phyloP scores from a whole-genome alignment of 2,329 filamentous ascomycete species.

The Polychaeton citri region DNA sequence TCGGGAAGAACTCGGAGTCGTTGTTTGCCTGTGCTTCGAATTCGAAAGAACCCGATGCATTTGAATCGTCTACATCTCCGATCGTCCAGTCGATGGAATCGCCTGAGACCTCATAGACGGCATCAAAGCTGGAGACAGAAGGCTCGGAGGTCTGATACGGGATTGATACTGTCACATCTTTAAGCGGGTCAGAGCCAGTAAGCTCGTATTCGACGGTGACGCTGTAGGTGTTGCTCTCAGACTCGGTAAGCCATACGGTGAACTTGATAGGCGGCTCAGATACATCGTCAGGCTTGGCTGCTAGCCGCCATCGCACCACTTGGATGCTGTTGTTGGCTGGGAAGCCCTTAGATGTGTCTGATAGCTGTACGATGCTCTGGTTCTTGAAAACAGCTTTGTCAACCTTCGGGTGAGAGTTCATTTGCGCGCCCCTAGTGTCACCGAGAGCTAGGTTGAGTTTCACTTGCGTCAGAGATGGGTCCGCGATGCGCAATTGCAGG shows the following conservation, averaged over 20 bases:
- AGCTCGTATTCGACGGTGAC: conserved; percentile 95
- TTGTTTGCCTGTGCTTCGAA: conserved; percentile 82
- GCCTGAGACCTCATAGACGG: conserved; percentile 83
- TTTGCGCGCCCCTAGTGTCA: conserved; percentile 72
- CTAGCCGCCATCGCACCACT: conserved; percentile 83
- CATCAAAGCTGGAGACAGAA: conserved; percentile 82
- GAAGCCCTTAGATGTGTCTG: conserved; percentile 77
- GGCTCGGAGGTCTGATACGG: conserved; percentile 79
- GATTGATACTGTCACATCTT: conserved; percentile 76
- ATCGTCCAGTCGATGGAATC: conserved; percentile 92
- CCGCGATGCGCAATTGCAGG: conserved; percentile 77
- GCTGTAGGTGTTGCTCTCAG: conserved; percentile 64
- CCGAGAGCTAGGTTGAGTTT: conserved; percentile 69
- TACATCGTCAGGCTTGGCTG: conserved; percentile 66
- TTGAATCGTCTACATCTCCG: conserved; percentile 70
- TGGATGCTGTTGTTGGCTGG: conserved; percentile 88
- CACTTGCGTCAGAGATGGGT: conserved; percentile 79
- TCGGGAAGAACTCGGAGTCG: conserved; percentile 95
- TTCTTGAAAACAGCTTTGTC: conserved; percentile 78
- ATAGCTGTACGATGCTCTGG: conserved; percentile 76
- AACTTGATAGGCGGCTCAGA: conserved; percentile 84
- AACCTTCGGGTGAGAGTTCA: conserved; percentile 92
- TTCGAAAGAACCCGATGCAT: conserved; percentile 77
- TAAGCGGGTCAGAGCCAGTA: conserved; percentile 62
- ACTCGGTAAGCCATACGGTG: conserved; percentile 94